Evolutionary conservation across 352 stramenopile species (phyloP), one percentile per base, ranked within the genome.

Genomic region (Globisporangium nagaii): DNA sequence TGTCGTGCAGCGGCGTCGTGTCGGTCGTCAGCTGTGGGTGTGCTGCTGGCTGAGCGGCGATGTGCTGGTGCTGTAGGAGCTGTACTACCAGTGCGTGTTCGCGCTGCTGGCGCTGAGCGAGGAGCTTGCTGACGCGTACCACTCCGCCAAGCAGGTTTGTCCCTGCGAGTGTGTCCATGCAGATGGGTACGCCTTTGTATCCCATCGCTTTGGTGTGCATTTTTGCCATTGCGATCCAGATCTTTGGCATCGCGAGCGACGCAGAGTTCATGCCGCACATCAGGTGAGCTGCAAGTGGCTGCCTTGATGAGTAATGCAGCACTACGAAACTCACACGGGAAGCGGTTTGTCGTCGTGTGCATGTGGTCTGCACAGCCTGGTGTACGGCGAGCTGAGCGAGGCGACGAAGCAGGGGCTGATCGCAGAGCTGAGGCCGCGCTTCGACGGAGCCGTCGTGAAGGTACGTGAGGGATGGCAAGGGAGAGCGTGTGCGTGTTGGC

Each of bases 61-160:
- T n/a, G 10, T 10, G 19, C 20, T 22, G 9, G 10, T 12, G n/a
- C 28, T 31, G 30, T 25, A 58, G 52, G 31, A 52, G 12, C 58
- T 86, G 19, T 88, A 79, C 58, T 88, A 84, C 49, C 75, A 86
- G 60, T 89, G 78, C 42, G 78, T 89, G 20, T 86, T 86, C 48
- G 71, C 66, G 27, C 49, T 84, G 20, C 44, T 89, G 32, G 56
- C 58, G 42, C 56, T 81, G 37, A 72, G 64, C 27, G 57, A 58
- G 20, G 63, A 75, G 34, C 62, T 89, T 12, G 39, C n/a, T 0
- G 36, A 65, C 10, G 73, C 71, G 11, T 51, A 84, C 47, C 42
- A 49, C 13, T 24, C 43, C 12, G 63, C 75, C 24, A 81, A 79
- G 42, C 53, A 84, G 72, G 74, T 76, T 4, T 15, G 19, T n/a